Percentiles rank a stretch among this genome's conserved stretches.
phyloP scores from a whole-genome alignment of 192 early-diverging fungal genomes.

The Paraglomus occultum region DNA sequence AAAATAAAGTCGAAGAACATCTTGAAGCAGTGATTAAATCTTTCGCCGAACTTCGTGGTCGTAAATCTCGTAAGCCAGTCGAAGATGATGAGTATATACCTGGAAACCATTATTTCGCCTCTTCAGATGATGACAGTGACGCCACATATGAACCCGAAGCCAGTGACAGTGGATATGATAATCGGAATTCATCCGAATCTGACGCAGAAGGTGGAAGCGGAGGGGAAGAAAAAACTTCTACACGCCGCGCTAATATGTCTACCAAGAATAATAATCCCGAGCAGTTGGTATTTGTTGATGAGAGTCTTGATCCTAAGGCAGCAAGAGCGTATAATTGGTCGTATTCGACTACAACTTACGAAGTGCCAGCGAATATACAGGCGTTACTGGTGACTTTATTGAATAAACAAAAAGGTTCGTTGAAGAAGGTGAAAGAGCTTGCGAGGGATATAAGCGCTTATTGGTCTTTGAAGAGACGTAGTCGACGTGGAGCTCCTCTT shows the following conservation, averaged over 20 bases:
- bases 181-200: not conserved
- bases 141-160: slow-evolving; percentile 41
- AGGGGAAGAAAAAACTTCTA: not conserved
- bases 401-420: slow-evolving; percentile 35
- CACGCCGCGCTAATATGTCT: too few species aligned
- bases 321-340: slow-evolving; percentile 61
- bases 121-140: slow-evolving; percentile 33
- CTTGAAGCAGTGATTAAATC: too few species aligned
- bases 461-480: slow-evolving; percentile 92
- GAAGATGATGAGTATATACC: slow-evolving; percentile 33
- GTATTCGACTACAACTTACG: slow-evolving; percentile 57
- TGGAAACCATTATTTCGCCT: not conserved
- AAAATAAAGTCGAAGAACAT: too few species aligned
- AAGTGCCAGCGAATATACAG: slow-evolving; percentile 64
- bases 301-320: slow-evolving; percentile 39
- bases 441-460: slow-evolving; percentile 78
- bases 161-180: slow-evolving; percentile 26
- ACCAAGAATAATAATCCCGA: too few species aligned
- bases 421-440: slow-evolving; percentile 53
- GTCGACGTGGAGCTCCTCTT: slow-evolving; percentile 89
- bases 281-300: too few species aligned
- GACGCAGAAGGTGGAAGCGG: slow-evolving; percentile 28
- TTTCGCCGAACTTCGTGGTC: too few species aligned
- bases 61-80: slow-evolving; percentile 28
- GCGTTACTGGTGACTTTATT: slow-evolving; percentile 47